Conservation (phyloP, 2,329 filamentous ascomycete genomes). For the Trichoderma afroharzianum region DNA sequence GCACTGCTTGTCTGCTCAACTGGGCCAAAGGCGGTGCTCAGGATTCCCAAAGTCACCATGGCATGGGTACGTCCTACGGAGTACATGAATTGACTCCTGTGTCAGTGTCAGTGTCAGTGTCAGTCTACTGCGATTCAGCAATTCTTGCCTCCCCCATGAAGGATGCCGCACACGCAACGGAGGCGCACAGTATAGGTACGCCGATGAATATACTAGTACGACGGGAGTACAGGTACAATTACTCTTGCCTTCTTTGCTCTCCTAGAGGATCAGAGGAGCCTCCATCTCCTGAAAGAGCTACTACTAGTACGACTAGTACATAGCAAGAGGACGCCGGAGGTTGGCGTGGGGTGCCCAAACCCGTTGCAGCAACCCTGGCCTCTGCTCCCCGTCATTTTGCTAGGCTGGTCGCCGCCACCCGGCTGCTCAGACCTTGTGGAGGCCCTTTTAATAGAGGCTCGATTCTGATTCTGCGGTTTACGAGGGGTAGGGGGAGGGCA, state of each 20-base stretch:
- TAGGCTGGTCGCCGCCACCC: slow-evolving; percentile 16
- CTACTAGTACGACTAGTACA: neutral
- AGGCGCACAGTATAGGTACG: neutral
- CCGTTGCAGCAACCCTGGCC: slow-evolving; percentile 16
- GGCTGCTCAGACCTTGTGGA: slow-evolving; percentile 13
- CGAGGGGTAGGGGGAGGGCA: neutral
- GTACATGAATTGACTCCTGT: neutral
- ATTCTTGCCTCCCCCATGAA: neutral
- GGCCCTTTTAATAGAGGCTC: slow-evolving; percentile 15
- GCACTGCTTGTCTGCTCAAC: neutral
- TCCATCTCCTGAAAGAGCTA: slow-evolving; percentile 11
- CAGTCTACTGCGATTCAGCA: neutral
- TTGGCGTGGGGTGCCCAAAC: slow-evolving; percentile 18
- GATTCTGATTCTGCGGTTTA: slow-evolving; percentile 16
- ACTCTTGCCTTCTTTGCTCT: neutral
- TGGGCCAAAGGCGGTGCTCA: neutral
- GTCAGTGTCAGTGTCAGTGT: neutral
- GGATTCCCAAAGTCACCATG: neutral
- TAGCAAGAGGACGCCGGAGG: neutral
- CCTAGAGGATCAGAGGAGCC: slow-evolving; percentile 7
- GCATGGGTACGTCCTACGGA: neutral
- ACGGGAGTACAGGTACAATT: neutral
- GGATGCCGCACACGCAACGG: neutral
- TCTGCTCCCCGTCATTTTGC: slow-evolving; percentile 16
- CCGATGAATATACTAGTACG: neutral